Conservation (phyloP, 2,329 filamentous ascomycete genomes). For the Fusarium beomiforme region DNA sequence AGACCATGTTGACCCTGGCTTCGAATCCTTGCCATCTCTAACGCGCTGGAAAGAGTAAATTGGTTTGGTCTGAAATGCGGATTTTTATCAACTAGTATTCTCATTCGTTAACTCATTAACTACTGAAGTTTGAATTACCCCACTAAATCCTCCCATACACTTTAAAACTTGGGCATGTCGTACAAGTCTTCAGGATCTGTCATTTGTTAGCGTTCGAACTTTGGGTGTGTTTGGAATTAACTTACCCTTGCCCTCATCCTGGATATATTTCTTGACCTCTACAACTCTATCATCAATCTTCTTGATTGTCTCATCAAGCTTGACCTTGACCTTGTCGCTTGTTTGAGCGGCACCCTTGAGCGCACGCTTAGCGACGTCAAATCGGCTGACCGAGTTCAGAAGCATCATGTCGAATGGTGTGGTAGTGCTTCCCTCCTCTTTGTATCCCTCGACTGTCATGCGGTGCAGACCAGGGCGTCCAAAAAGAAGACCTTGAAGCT, state of each 20-base stretch:
- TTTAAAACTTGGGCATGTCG: conserved; percentile 34
- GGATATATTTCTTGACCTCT: conserved; percentile 63
- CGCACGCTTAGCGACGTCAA: conserved; percentile 66
- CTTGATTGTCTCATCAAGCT: conserved; percentile 57
- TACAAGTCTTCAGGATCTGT: conserved; percentile 37
- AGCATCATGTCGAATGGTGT: conserved; percentile 79
- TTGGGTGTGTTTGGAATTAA: not conserved
- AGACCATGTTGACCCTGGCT: not conserved
- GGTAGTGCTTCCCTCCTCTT: conserved; percentile 73
- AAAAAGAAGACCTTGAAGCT: conserved; percentile 70
- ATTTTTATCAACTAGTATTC: not conserved
- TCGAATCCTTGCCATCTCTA: not conserved
- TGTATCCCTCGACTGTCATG: conserved; percentile 67
- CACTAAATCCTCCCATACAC: not conserved
- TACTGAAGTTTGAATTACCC: not conserved
- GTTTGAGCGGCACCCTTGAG: conserved; percentile 57
- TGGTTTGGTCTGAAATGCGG: too few species aligned
- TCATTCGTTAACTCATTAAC: not conserved
- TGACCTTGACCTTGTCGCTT: conserved; percentile 59
- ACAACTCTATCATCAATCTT: conserved; percentile 59
- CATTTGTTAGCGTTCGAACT: not conserved
- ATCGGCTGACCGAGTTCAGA: conserved; percentile 67
- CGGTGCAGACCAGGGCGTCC: conserved; percentile 62
- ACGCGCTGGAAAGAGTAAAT: not conserved
- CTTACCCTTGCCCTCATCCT: conserved; percentile 60